These are phyloP conservation scores for Lecanicillium sp. DNA, from an alignment of 2,329 filamentous ascomycete genomes.

Conservation along the genomic window DNA sequence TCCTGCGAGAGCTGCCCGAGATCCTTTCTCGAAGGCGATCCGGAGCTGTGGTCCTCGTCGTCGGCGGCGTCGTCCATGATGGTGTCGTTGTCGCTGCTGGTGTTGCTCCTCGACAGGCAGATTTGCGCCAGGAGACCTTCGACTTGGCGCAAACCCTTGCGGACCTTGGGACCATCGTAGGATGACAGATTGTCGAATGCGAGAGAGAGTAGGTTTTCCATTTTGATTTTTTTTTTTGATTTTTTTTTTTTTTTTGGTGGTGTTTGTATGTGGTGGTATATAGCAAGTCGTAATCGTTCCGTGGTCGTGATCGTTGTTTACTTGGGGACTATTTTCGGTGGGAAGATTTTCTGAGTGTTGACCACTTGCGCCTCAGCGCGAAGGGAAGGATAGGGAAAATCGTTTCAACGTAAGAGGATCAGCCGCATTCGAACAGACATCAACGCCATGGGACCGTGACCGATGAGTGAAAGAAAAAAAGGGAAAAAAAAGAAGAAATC, in stretches of 20 bases:
- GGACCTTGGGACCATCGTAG: slow-evolving; percentile 81
- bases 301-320: background rate
- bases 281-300: slow-evolving; percentile 8
- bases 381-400: slow-evolving; percentile 6
- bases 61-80: slow-evolving; percentile 25
- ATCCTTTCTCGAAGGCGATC: slow-evolving; percentile 48
- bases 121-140: slow-evolving; percentile 92
- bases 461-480: background rate
- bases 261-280: slow-evolving; percentile 14
- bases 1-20: slow-evolving; percentile 70
- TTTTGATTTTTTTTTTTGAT: slow-evolving; percentile 33
- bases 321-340: background rate
- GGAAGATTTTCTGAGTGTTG: no score
- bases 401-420: background rate
- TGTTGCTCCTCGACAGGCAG: slow-evolving; percentile 57
- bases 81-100: slow-evolving; percentile 17
- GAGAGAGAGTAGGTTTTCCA: slow-evolving; percentile 88
- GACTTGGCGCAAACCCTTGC: slow-evolving; percentile 89
- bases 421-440: background rate
- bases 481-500: background rate
- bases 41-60: slow-evolving; percentile 21
- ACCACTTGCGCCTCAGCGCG: background rate
- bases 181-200: slow-evolving; percentile 96
- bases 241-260: background rate
- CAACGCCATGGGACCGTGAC: background rate